Conservation (phyloP, 2,329 filamentous ascomycete genomes). For the Pestalotiopsis sp. region DNA sequence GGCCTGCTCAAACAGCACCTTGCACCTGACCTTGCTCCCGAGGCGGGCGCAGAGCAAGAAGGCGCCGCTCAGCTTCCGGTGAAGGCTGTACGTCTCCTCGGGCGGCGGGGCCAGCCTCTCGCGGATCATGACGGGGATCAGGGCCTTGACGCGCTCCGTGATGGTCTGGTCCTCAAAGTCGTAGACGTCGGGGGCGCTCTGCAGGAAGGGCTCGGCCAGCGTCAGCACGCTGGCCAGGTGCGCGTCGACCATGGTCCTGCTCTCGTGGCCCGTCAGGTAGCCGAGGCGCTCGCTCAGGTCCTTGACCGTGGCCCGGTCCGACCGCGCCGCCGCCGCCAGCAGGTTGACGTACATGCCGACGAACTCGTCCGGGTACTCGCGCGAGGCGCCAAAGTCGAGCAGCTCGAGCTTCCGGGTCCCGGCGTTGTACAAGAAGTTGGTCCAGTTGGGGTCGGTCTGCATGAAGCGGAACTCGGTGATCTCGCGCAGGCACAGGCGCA, state of each 20-base stretch:
- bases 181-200: slow-evolving; percentile 77
- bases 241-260: slow-evolving; percentile 82
- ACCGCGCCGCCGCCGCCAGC: slow-evolving; percentile 76
- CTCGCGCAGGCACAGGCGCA: slow-evolving; percentile 89
- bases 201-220: slow-evolving; percentile 87
- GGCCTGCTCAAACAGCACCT: slow-evolving; percentile 73
- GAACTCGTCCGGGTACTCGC: slow-evolving; percentile 82
- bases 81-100: slow-evolving; percentile 95
- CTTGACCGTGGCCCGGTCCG: slow-evolving; percentile 66
- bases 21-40: slow-evolving; percentile 80
- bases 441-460: slow-evolving; percentile 99
- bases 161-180: slow-evolving; percentile 96
- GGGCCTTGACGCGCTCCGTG: slow-evolving; percentile 83
- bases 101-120: slow-evolving; percentile 89
- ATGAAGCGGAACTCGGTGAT: slow-evolving; percentile 96
- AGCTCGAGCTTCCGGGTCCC: slow-evolving; percentile 76
- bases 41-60: slow-evolving; percentile 89
- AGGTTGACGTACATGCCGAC: slow-evolving; percentile 79
- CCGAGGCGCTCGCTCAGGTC: slow-evolving; percentile 76
- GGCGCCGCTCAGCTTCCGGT: slow-evolving; percentile 92
- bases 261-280: slow-evolving; percentile 91
- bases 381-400: slow-evolving; percentile 91
- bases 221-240: slow-evolving; percentile 88
- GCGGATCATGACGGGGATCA: slow-evolving; percentile 91
- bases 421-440: slow-evolving; percentile 92